A percentile compares a stretch with the other conserved stretches of the same genome.
These are phyloP conservation scores for Pichia sp. DNA, from an alignment of 1,139 yeast genomes.

Conservation along the genomic window DNA sequence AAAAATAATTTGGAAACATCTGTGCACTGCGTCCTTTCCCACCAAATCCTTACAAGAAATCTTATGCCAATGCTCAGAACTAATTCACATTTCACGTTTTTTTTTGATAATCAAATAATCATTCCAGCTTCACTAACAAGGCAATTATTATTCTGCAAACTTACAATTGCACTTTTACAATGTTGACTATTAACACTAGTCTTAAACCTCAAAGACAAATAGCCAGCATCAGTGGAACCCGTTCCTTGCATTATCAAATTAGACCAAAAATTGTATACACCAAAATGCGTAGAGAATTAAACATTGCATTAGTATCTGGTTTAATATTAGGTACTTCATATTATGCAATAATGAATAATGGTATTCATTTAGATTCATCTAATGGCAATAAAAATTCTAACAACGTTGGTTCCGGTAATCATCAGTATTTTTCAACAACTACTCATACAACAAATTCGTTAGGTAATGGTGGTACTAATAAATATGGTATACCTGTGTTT, in stretches of 20 bases:
- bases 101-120: background rate
- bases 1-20: background rate
- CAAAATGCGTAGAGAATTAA: conserved; percentile 27
- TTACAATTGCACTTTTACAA: background rate
- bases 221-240: background rate
- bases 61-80: background rate
- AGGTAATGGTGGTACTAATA: conserved; percentile 31
- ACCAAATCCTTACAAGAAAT: too few species aligned
- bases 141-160: background rate
- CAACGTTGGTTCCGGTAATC: conserved; percentile 7
- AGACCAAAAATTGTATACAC: conserved; percentile 10
- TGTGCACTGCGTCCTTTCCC: background rate
- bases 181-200: background rate
- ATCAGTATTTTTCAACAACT: conserved; percentile 38
- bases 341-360: conserved; percentile 28
- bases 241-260: conserved; percentile 8
- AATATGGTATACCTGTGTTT: conserved; percentile 35
- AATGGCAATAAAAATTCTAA: conserved; percentile 13
- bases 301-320: conserved; percentile 32
- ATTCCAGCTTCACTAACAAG: background rate
- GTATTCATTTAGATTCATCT: conserved; percentile 24
- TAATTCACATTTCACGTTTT: background rate
- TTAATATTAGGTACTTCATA: conserved; percentile 33
- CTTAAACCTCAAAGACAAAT: background rate
- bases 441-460: conserved; percentile 30